These are phyloP conservation scores for Globisporangium viniferum DNA, from an alignment of 352 stramenopile species.

Conservation along the genomic window DNA sequence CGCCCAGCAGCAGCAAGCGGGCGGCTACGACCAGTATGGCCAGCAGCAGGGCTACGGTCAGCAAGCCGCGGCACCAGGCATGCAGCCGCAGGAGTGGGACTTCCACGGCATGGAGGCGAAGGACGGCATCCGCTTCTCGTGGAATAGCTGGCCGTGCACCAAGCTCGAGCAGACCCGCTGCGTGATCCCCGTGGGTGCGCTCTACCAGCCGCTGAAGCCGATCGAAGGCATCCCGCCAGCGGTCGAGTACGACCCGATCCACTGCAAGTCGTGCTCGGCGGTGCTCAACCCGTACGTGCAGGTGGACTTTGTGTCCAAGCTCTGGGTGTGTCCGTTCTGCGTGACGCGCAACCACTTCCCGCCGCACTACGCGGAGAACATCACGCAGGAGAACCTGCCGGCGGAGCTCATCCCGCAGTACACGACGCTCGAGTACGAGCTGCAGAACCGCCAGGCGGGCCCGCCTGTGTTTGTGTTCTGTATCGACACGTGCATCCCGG, in stretches of 20 bases:
- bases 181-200: constrained; percentile 94
- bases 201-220: constrained; percentile 97
- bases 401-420: constrained; percentile 99
- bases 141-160: constrained; percentile 98
- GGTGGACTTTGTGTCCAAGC: constrained; percentile 98
- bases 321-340: constrained; percentile 99
- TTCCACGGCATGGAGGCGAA: constrained; percentile 82
- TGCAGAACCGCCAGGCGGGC: constrained; percentile 90
- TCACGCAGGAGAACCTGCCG: constrained; percentile 97
- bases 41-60: constrained; percentile 38
- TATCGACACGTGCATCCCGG: constrained; percentile 97
- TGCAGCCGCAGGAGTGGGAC: constrained; percentile 84
- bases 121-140: constrained; percentile 97
- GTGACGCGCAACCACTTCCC: constrained; percentile 98
- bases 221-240: constrained; percentile 92
- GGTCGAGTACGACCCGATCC: constrained; percentile 98
- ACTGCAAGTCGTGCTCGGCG: constrained; percentile 96
- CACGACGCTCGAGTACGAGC: constrained; percentile 99
- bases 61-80: constrained; percentile 38
- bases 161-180: constrained; percentile 97
- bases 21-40: constrained; percentile 40
- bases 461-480: constrained; percentile 98
- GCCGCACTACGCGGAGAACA: constrained; percentile 93
- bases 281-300: constrained; percentile 99
- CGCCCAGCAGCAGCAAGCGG: constrained; percentile 23